Conservation (phyloP, 225 moss, liverwort and hornwort genomes). For the Pleurozium schreberi region DNA sequence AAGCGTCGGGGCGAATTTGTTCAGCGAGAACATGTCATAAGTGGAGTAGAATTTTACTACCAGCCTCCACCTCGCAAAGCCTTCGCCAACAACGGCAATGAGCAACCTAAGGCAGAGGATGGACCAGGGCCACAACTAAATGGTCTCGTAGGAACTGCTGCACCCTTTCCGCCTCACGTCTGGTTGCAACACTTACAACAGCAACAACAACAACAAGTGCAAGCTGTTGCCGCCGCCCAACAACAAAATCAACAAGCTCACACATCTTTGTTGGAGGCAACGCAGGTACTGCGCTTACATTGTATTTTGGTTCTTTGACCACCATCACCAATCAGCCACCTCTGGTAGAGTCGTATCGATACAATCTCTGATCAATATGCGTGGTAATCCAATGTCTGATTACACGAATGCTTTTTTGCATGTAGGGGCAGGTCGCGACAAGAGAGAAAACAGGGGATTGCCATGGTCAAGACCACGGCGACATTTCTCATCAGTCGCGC, state of each 20-base stretch:
- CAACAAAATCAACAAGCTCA: constrained; percentile 34
- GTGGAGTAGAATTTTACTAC: constrained; percentile 94
- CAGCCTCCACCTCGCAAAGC: constrained; percentile 98
- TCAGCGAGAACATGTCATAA: constrained; percentile 89
- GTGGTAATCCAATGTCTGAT: background rate
- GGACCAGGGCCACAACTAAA: constrained; percentile 6
- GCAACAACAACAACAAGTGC: constrained; percentile 34
- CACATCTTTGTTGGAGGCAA: constrained; percentile 19
- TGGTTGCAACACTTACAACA: constrained; percentile 95
- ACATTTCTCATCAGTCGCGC: constrained; percentile 15
- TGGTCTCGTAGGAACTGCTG: background rate
- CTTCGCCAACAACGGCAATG: constrained; percentile 48
- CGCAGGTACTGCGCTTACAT: constrained; percentile 8
- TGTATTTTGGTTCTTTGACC: background rate
- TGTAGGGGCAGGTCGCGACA: constrained; percentile 7
- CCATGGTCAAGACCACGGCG: constrained; percentile 16
- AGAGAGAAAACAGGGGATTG: constrained; percentile 16
- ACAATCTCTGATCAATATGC: too few relatives aligned
- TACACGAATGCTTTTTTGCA: background rate
- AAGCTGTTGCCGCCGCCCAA: constrained; percentile 5
- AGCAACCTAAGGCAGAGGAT: constrained; percentile 27
- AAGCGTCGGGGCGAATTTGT: constrained; percentile 96
- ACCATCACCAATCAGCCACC: background rate
- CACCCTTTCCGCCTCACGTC: constrained; percentile 63
- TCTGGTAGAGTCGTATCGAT: background rate